Evolutionary conservation across 345 rosid genomes (phyloP).

Genomic region (Hibiscus tridactylites): DNA sequence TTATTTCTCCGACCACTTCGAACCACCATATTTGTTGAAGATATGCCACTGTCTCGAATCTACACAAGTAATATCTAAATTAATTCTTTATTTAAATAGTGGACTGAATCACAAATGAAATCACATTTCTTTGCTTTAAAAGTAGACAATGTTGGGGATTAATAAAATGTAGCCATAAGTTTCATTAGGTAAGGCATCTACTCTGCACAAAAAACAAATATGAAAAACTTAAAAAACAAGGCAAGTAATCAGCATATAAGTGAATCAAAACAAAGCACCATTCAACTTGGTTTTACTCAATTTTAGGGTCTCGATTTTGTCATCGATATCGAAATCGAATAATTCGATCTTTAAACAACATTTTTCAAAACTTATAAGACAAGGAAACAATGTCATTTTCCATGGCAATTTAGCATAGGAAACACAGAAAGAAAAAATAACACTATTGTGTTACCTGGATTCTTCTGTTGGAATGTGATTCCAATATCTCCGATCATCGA

Average conservation of each 20-base stretch:
- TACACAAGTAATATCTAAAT: constrained; percentile 6
- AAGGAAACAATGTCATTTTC: neutral
- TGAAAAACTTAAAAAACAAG: neutral
- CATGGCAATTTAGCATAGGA: neutral
- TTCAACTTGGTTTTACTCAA: too few relatives aligned
- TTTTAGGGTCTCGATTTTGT: too few relatives aligned
- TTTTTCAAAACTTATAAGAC: too few relatives aligned
- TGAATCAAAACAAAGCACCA: neutral
- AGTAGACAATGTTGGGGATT: neutral
- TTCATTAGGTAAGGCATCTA: constrained; percentile 5
- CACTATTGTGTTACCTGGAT: constrained; percentile 46
- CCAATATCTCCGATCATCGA: constrained; percentile 92
- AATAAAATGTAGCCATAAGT: neutral
- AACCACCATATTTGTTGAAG: constrained; percentile 98
- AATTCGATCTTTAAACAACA: too few relatives aligned
- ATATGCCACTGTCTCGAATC: constrained; percentile 69
- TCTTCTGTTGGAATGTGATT: constrained; percentile 62
- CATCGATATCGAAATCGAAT: too few relatives aligned
- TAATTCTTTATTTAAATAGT: neutral
- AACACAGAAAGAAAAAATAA: too few relatives aligned
- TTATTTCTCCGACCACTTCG: constrained; percentile 66
- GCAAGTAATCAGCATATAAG: constrained; percentile 7
- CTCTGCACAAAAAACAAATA: neutral
- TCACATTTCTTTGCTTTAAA: neutral
- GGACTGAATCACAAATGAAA: too few relatives aligned